Base-by-base conservation (phyloP, 495 filamentous ascomycete species). In the Neurospora tetraspora region DNA sequence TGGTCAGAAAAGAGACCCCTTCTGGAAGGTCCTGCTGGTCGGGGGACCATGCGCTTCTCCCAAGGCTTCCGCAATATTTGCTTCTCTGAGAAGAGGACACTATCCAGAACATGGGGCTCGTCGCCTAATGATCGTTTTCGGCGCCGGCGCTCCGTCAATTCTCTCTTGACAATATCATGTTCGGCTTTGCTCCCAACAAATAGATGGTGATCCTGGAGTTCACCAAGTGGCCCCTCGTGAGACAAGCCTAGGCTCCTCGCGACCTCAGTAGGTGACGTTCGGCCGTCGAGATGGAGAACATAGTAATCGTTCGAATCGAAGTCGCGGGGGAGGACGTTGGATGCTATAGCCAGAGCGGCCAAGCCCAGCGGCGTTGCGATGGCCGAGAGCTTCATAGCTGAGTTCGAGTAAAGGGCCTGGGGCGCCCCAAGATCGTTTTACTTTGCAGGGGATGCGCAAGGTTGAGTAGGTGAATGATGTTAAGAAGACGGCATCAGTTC, bases 271-370 rank as follows among this genome's bases (percentile, higher is more conserved):
- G 96, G 96, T 4, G 88, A 85, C 31, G 85, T 85, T 53, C 86
- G 82, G 16, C 87, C 82, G 59, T 89, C 89, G 73, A 98, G 89
- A 73, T 96, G 92, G 69, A 98, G 85, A 69, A 94, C 94, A 80
- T 97, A 97, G 82, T 94, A 97, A 78, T 98, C 93, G 82, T 91
- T 91, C 7, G 89, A 86, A 12, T 91, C 88, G 80, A 91, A 90
- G 75, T 92, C 84, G 36, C 79, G 78, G 16, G 76, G 79, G 42
- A 74, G 69, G 39, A 80, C 61, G 12, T 74, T 69, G 11, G 79
- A 69, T 10, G 77, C 76, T 76, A 93, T 76, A 76, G 76, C 80
- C 73, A 77, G 81, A 72, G 76, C 79, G 69, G 83, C 79, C 9
- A 86, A 78, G 72, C 84, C 81, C 73, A 85, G 81, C 68, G 87